Percentiles rank a stretch among this genome's conserved stretches.
These are phyloP conservation scores for Leishmania arabica DNA, from an alignment of 208 protist species.

Conservation along the genomic window DNA sequence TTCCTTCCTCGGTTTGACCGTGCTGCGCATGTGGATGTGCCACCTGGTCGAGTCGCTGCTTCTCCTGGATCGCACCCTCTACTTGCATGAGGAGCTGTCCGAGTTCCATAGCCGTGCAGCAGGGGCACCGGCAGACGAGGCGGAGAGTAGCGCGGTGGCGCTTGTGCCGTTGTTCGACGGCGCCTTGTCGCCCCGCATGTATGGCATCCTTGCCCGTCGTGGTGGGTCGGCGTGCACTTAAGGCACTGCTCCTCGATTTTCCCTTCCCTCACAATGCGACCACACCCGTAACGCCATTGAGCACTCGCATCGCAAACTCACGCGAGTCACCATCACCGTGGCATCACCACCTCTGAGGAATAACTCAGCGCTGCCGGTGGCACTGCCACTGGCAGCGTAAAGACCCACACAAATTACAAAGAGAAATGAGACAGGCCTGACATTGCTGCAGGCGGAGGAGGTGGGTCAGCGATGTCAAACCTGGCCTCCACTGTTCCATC, in stretches of 20 bases:
- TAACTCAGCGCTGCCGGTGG: not conserved
- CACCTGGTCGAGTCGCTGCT: conserved; percentile 82
- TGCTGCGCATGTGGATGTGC: conserved; percentile 92
- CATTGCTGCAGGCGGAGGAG: not conserved
- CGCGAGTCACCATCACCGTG: not conserved
- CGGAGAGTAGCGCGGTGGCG: conserved; percentile 57
- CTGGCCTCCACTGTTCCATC: not conserved
- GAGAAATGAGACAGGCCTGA: not conserved
- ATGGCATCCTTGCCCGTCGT: conserved; percentile 76
- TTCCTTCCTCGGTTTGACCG: conserved; percentile 76
- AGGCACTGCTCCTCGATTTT: not conserved
- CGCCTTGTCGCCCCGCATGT: conserved; percentile 79
- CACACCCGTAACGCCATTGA: not conserved
- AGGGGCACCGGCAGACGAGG: not conserved
- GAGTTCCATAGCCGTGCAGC: not conserved
- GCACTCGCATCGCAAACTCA: not conserved
- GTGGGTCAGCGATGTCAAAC: not conserved
- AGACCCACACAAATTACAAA: not conserved
- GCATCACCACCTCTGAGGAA: not conserved
- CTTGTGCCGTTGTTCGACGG: conserved; percentile 90
- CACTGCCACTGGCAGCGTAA: not conserved
- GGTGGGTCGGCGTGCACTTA: conserved; percentile 13
- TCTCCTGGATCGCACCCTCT: conserved; percentile 79
- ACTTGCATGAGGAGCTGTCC: conserved; percentile 60
- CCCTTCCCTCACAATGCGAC: not conserved